These are phyloP conservation scores for Arabidopsis suecica DNA, from an alignment of 345 rosid genomes.

Conservation along the genomic window DNA sequence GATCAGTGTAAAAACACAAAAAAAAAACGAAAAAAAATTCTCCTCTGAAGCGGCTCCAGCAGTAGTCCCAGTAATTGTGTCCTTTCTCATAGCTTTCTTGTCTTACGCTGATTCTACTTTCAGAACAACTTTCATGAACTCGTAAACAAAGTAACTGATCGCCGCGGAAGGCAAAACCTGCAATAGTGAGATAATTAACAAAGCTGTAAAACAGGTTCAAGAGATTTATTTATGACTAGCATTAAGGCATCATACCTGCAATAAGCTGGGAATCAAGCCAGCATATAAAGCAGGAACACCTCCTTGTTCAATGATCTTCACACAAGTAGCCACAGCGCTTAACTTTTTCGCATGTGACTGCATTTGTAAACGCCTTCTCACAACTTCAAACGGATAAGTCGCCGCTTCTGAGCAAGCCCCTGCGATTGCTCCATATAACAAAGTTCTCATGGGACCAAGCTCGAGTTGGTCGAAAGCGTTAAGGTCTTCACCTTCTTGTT, in stretches of 20 bases:
- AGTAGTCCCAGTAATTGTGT: conserved; percentile 22
- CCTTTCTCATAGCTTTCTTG: conserved; percentile 2
- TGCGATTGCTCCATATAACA: conserved; percentile 71
- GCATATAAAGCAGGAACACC: conserved; percentile 76
- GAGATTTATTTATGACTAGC: background rate
- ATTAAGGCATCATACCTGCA: conserved; percentile 53
- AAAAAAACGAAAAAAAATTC: background rate
- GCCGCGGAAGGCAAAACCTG: conserved; percentile 94
- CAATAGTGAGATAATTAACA: conserved; percentile 33
- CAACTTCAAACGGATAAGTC: conserved; percentile 79
- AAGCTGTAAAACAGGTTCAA: background rate
- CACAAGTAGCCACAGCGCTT: conserved; percentile 62
- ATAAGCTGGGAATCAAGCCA: conserved; percentile 74
- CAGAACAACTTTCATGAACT: conserved; percentile 84
- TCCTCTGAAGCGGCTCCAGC: conserved; percentile 24
- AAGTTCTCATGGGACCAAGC: conserved; percentile 72
- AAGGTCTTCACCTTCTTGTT: conserved; percentile 56
- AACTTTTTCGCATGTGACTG: conserved; percentile 64
- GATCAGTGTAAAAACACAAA: background rate
- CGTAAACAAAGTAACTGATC: conserved; percentile 80
- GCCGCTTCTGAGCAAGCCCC: conserved; percentile 87
- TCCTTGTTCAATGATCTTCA: conserved; percentile 66
- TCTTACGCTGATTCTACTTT: conserved; percentile 61
- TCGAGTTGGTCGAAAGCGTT: conserved; percentile 77
- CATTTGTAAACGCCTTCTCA: conserved; percentile 75